phyloP scores from a whole-genome alignment of 1,139 yeast species.

The Pichia sp. region DNA sequence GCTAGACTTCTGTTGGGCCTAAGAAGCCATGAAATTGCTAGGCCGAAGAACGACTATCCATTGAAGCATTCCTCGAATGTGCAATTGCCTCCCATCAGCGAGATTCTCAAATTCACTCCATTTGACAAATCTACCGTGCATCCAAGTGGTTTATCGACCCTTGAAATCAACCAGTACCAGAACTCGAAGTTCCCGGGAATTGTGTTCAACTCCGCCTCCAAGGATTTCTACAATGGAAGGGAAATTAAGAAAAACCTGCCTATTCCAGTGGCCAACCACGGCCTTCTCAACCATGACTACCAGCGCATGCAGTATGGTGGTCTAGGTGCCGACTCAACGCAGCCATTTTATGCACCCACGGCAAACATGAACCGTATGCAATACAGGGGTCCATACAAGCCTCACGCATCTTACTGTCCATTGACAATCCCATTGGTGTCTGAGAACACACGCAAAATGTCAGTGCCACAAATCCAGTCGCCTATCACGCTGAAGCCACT shows the following conservation, averaged over 20 bases:
- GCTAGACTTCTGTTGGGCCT: conserved; percentile 3
- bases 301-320: no score
- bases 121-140: conserved; percentile 22
- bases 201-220: conserved; percentile 5
- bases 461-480: neutral
- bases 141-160: conserved; percentile 18
- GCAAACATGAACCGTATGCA: neutral
- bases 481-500: neutral
- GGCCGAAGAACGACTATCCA: conserved; percentile 4
- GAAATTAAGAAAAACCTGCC: conserved; percentile 7
- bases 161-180: conserved; percentile 13
- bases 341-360: neutral
- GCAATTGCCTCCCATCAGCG: conserved; percentile 19
- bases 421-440: neutral
- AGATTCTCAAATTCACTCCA: conserved; percentile 16
- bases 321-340: neutral
- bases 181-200: conserved; percentile 8
- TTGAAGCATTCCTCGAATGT: neutral
- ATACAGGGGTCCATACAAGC: neutral
- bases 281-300: neutral
- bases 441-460: neutral
- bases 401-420: neutral
- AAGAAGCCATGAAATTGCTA: neutral
- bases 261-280: neutral
- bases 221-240: conserved; percentile 10